Base-by-base conservation (phyloP, 2,329 filamentous ascomycete species). In the Phyllosticta paracitricarpa region DNA sequence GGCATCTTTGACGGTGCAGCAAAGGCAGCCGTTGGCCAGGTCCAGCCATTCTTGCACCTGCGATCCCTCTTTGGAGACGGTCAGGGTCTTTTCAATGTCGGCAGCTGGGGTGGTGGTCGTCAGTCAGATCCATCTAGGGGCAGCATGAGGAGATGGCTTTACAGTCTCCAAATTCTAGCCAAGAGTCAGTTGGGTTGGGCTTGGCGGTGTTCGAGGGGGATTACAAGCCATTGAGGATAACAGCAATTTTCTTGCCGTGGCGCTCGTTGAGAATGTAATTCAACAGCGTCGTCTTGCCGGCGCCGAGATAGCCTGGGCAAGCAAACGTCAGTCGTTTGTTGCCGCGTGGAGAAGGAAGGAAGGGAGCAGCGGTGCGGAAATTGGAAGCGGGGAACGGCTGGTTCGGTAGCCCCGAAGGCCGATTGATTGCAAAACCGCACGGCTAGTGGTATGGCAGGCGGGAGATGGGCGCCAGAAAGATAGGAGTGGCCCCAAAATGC, bases 181-280 rank as follows among this genome's bases (percentile, higher is more conserved):
- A 7, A 3, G 26, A 19, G 58, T 63, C 61, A 63, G 62, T 51
- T 28, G 28, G 30, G 25, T 64, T 70, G 68, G 68, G 6, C 19
- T 22, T 22, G 30, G 26, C 6, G 28, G 22, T 14, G 40, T 19
- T n/a, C 14, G 33, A 48, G 26, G 26, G 56, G 54, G 54, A 55
- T 26, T 63, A 80, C 73, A 71, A 69, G 76, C 90, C 91, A 74
- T 99, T 99, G 78, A 99, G 84, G 62, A 99, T 97, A 14, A 99
- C 94, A 10, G 94, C 94, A 73, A 99, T 94, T 70, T 91, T 96
- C 81, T 97, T 97, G 73, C 93, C 93, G 81, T 99, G 94, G 64
- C 93, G 87, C 62, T 92, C 91, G 28, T 89, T 96, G 58, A 99
- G 79, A 64, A 99, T 97, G 73, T 97, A 96, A 73, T 99, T 97